Evolutionary conservation across 805 yeast genomes (phyloP), one percentile per base, ranked within the genome.

Genomic region (Wickerhamomyces silvicola): DNA sequence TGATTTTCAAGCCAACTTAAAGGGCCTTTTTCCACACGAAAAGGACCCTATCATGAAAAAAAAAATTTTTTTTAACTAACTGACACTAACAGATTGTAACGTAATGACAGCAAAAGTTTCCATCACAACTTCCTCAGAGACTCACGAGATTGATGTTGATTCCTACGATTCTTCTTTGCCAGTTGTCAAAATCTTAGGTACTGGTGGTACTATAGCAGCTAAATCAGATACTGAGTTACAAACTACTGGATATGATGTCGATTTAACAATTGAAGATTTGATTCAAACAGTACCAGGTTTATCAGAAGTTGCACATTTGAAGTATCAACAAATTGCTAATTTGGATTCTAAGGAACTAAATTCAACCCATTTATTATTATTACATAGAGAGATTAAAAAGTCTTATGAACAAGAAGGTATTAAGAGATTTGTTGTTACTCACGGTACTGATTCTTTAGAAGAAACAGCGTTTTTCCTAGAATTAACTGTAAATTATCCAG

Each of bases 391-490:
- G 32, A 62, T 77, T 13, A 54, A 62, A 16, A 61, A 61, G 24
- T 68, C 71, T 18, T 52, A 75, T 30, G 59, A 56, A 26, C 42
- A 57, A 7, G 53, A 45, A 27, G 54, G 57, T 17, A 71, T 68
- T 39, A 81, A 74, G 46, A 81, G 80, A 18, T 66, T 76, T 18
- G 83, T 78, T 21, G 70, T 78, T 22, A 78, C 83, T 2, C 85
- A 78, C 50, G 85, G 85, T 15, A 78, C 85, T 4, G 85, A 78
- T 46, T 74, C 83, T 1, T 60, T 76, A 54, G 78, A 79, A 32
- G 85, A 78, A 48, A 76, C 85, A 10, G 74, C 81, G 0, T 77
- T 78, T 47, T 78, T 78, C 50, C 56, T 78, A 24, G 80, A 76
- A 41, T 56, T 69, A 31, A 59, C 68, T 5, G 54, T 64, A 28